Evolutionary conservation across 1,284 basidiomycete species (phyloP).

Genomic region (Ceratobasidium sp.): DNA sequence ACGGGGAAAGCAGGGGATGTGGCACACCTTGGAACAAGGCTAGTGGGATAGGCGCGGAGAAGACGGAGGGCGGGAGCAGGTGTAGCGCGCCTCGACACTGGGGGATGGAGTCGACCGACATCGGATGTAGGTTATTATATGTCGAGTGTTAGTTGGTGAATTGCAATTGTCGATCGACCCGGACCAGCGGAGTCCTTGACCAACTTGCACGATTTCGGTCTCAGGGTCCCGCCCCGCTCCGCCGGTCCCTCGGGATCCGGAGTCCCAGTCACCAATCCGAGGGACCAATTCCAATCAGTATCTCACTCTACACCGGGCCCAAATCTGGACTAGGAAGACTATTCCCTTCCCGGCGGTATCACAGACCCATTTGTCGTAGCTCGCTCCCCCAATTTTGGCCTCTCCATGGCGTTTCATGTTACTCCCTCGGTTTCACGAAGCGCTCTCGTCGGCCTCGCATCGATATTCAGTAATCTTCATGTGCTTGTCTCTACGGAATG

Average conservation of each 20-base stretch:
- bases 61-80: not conserved
- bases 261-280: not conserved
- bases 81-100: not conserved
- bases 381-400: not conserved
- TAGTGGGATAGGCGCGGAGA: not conserved
- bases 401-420: constrained; percentile 8
- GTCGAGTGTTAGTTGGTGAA: not conserved
- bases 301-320: not conserved
- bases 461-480: constrained; percentile 33
- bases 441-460: not conserved
- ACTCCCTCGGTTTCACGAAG: constrained; percentile 19
- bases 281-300: constrained; percentile 19
- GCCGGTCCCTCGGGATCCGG: not conserved
- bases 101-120: constrained; percentile 7
- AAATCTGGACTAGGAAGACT: not conserved
- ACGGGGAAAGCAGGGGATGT: not conserved
- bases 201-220: not conserved
- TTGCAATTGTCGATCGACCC: constrained; percentile 19
- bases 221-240: not conserved
- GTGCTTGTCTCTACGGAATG: not conserved
- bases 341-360: constrained; percentile 14
- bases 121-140: constrained; percentile 1
- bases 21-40: not conserved
- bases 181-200: not conserved
- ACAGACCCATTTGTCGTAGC: constrained; percentile 20